Evolutionary conservation across 1,284 basidiomycete genomes (phyloP).

Genomic region (Boletus mariae): DNA sequence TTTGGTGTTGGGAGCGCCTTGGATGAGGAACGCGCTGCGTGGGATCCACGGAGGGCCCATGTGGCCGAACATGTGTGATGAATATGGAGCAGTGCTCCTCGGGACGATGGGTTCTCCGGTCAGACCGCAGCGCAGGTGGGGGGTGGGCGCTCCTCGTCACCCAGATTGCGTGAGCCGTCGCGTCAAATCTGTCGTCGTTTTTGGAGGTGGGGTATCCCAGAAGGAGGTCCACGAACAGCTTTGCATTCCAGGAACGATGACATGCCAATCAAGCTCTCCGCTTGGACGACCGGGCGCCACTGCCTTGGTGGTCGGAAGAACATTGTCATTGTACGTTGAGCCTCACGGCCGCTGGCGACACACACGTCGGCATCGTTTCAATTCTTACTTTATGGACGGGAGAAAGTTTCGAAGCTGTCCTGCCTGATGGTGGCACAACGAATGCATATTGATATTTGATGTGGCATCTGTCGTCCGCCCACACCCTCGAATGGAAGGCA

Average conservation of each 20-base stretch:
- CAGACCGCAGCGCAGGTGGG: neutral
- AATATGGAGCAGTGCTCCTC: neutral
- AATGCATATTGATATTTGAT: constrained; percentile 6
- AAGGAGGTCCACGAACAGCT: neutral
- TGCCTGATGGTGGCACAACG: constrained; percentile 14
- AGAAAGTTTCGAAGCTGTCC: constrained; percentile 17
- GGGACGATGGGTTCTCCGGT: neutral
- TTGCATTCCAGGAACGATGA: neutral
- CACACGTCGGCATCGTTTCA: constrained; percentile 5
- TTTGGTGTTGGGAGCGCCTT: constrained; percentile 9
- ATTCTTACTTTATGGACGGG: neutral
- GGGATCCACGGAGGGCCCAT: constrained; percentile 2
- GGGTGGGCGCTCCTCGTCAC: neutral
- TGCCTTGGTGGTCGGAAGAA: constrained; percentile 23
- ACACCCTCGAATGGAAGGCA: constrained; percentile 14
- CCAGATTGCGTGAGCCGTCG: constrained; percentile 5
- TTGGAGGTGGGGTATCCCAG: neutral
- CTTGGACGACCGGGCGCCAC: constrained; percentile 8
- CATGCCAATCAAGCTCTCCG: constrained; percentile 2
- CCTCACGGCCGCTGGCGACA: constrained; percentile 5
- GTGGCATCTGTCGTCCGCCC: constrained; percentile 8
- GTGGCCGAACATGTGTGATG: constrained; percentile 6
- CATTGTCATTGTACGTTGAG: constrained; percentile 1
- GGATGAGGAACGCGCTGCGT: constrained; percentile 4
- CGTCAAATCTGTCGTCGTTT: neutral